These are phyloP conservation scores for Ophiostoma sp. DNA, from an alignment of 2,329 filamentous ascomycete genomes.

Conservation along the genomic window DNA sequence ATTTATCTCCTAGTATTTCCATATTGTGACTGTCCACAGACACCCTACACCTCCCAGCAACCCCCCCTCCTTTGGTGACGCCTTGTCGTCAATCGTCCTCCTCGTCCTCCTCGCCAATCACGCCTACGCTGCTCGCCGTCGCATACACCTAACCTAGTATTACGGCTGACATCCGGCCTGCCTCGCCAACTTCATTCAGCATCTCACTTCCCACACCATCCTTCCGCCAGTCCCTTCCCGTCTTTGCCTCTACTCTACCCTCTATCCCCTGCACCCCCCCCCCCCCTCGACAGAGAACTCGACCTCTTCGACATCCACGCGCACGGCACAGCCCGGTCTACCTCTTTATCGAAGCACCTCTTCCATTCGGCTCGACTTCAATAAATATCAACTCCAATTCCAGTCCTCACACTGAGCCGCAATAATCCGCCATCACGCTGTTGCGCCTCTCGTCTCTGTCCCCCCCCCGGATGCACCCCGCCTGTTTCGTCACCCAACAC, in stretches of 20 bases:
- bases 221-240: background rate
- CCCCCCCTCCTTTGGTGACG: constrained; percentile 1
- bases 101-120: background rate
- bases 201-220: background rate
- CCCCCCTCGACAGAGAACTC: background rate
- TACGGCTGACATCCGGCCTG: background rate
- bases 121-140: background rate
- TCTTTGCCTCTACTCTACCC: background rate
- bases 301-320: background rate
- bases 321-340: background rate
- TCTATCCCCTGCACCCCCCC: too few relatives aligned
- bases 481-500: background rate
- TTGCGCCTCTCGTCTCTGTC: background rate
- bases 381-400: background rate
- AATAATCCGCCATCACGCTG: background rate
- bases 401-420: too few relatives aligned
- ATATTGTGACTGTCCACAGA: background rate
- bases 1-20: background rate
- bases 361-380: background rate
- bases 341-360: background rate
- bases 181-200: background rate
- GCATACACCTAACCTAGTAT: background rate
- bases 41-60: background rate
- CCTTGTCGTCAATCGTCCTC: constrained; percentile 2
- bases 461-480: background rate